These are phyloP conservation scores for Tulasnella sp. DNA, from an alignment of 768 basidiomycete species.

Conservation along the genomic window DNA sequence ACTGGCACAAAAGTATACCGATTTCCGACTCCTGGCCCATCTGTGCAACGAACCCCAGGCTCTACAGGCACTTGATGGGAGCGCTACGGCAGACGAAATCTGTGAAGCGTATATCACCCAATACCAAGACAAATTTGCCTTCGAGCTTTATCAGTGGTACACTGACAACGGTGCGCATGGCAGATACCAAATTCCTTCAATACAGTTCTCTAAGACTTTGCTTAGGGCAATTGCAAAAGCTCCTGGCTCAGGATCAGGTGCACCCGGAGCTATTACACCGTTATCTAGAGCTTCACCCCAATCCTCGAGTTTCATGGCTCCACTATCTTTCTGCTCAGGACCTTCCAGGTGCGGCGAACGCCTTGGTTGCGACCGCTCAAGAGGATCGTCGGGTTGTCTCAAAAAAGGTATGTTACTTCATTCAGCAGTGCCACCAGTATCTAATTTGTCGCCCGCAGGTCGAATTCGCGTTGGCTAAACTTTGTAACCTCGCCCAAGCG, in stretches of 20 bases:
- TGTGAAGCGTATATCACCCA: conserved; percentile 70
- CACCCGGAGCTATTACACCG: conserved; percentile 62
- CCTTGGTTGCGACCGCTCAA: conserved; percentile 60
- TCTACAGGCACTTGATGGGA: conserved; percentile 37
- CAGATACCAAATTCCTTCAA: neutral
- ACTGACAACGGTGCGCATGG: conserved; percentile 63
- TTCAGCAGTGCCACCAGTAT: neutral
- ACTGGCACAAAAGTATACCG: conserved; percentile 81
- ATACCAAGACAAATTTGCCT: conserved; percentile 79
- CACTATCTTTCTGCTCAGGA: conserved; percentile 71
- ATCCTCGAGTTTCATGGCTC: conserved; percentile 75
- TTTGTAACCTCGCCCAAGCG: conserved; percentile 63
- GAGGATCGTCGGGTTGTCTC: conserved; percentile 55
- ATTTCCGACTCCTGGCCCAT: conserved; percentile 79
- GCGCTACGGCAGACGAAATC: conserved; percentile 52
- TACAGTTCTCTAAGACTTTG: neutral
- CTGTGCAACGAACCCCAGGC: conserved; percentile 61
- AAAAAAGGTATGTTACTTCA: conserved; percentile 59
- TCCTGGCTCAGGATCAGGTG: conserved; percentile 71
- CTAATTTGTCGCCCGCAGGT: conserved; percentile 50
- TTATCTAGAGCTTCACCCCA: conserved; percentile 59
- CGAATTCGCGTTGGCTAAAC: conserved; percentile 86
- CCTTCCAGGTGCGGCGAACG: conserved; percentile 59
- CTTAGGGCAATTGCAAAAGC: conserved; percentile 65
- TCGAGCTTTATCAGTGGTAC: conserved; percentile 89